Evolutionary conservation across 805 yeast genomes (phyloP), one percentile per base, ranked within the genome.

Genomic region (Starmera caribaea): DNA sequence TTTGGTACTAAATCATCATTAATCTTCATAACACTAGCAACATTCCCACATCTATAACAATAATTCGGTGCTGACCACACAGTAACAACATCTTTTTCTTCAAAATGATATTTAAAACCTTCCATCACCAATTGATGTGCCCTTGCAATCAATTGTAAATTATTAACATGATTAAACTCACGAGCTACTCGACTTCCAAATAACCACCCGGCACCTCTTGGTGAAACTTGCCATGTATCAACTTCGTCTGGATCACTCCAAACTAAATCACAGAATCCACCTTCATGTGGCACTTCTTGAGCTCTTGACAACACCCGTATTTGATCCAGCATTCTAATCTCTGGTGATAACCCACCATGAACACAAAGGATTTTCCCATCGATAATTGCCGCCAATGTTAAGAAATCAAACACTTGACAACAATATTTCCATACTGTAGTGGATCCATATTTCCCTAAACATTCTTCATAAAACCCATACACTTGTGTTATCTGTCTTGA

Each of bases 61-160:
- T 89, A 89, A 61, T 89, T 89, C 35, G 97, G 97, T 14, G 97
- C 97, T 10, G 89, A 79, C 97, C 97, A 90, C 30, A 90, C 97
- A 1, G 98, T 90, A 30, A 90, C 98, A 38, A 90, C 97, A 55
- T 86, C 95, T 54, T 88, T 86, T 49, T 90, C 96, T 45, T 88
- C 87, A 66, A 92, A 92, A 64, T 92, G 97, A 59, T 89, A 92
- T 50, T 90, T 76, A 71, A 87, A 90, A 2, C 98, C 98, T 59
- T 90, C 98, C 96, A 92, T 94, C 16, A 92, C 97, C 60, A 90
- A 74, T 63, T 90, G 98, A 65, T 90, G 98, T 0, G 97, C 97
- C 52, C 98, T 73, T 10, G 98, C 97, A 42, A 90, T 88, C 49
- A 90, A 67, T 47, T 76, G 77, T 45, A 92, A 68, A 47, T 88